phyloP scores from a whole-genome alignment of 2,329 filamentous ascomycete species.

The Fusarium drepaniforme region DNA sequence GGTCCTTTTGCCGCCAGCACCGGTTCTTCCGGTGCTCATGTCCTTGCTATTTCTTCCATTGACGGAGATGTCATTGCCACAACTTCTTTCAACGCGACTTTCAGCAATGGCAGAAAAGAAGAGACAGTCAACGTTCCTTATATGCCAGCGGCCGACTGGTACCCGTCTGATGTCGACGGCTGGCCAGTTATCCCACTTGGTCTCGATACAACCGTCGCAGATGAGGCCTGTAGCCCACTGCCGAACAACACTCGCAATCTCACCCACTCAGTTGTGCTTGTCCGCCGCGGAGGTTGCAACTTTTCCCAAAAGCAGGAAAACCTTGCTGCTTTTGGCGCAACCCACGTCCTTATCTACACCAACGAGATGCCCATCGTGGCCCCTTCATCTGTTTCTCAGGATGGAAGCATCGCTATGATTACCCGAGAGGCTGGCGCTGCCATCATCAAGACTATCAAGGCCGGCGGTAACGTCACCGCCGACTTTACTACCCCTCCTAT shows the following conservation, averaged over 20 bases:
- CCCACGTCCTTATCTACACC: neutral
- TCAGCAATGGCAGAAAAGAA: conserved; percentile 37
- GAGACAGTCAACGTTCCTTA: conserved; percentile 40
- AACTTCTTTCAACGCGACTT: conserved; percentile 45
- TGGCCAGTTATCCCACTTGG: neutral
- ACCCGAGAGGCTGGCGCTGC: neutral
- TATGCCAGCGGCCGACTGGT: neutral
- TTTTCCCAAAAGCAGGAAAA: neutral
- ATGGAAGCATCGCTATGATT: neutral
- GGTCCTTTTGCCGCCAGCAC: conserved; percentile 57
- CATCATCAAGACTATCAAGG: neutral
- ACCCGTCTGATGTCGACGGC: neutral
- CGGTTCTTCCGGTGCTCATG: conserved; percentile 56
- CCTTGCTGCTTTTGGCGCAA: neutral
- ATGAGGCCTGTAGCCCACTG: neutral
- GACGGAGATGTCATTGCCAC: conserved; percentile 38
- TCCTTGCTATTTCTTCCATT: conserved; percentile 59
- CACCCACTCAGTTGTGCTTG: neutral
- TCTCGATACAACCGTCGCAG: neutral
- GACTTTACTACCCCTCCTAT: neutral
- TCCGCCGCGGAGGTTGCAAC: neutral
- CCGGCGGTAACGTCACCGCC: neutral
- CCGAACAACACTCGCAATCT: neutral
- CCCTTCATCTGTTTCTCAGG: neutral
- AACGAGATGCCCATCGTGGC: neutral